Conservation (phyloP, 1,139 yeast species). For the Pichia norvegensis region DNA sequence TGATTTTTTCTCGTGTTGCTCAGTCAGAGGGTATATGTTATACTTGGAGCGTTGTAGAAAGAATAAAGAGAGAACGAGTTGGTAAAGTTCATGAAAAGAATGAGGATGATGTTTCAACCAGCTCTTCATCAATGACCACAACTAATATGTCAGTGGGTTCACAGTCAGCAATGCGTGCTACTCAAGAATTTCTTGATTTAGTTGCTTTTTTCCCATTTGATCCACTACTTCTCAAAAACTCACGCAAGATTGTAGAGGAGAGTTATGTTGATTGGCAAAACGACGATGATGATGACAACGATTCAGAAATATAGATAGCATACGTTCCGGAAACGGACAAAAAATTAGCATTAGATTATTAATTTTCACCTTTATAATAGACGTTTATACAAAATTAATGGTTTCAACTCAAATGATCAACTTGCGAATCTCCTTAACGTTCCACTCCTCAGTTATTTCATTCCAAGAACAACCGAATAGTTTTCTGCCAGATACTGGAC, state of each 20-base stretch:
- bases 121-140: slow-evolving; percentile 18
- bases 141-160: slow-evolving; percentile 11
- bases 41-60: slow-evolving; percentile 88
- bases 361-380: not conserved
- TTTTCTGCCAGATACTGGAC: slow-evolving; percentile 76
- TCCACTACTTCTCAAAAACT: slow-evolving; percentile 66
- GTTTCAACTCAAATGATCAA: slow-evolving; percentile 33
- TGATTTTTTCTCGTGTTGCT: slow-evolving; percentile 88
- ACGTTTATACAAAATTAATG: not conserved
- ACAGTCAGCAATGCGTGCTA: slow-evolving; percentile 18
- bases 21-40: slow-evolving; percentile 86
- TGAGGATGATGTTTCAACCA: not conserved
- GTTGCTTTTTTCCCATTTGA: slow-evolving; percentile 96
- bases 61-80: slow-evolving; percentile 63
- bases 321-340: not conserved
- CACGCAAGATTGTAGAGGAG: slow-evolving; percentile 46
- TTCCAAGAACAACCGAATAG: slow-evolving; percentile 69
- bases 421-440: slow-evolving; percentile 66
- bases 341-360: not conserved
- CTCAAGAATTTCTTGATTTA: slow-evolving; percentile 74
- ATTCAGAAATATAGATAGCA: not conserved
- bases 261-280: slow-evolving; percentile 82
- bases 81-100: slow-evolving; percentile 17
- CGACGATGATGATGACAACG: slow-evolving; percentile 34
- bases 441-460: slow-evolving; percentile 53